phyloP scores from a whole-genome alignment of 169 alveolate species.

The Eimeria praecox region DNA sequence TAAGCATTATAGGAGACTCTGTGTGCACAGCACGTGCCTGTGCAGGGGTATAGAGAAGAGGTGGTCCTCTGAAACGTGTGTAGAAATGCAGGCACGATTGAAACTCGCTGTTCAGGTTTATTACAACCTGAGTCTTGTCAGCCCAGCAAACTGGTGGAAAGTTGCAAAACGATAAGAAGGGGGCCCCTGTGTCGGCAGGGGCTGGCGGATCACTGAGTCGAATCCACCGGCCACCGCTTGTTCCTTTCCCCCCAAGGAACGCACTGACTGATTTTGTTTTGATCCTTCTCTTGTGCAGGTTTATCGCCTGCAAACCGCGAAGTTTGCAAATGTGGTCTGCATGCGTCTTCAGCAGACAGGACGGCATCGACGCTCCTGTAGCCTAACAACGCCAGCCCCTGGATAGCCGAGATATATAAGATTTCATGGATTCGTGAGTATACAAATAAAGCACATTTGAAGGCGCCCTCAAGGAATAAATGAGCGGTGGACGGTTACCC shows the following conservation, averaged over 20 bases:
- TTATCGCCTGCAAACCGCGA: background rate
- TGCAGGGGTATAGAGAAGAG: background rate
- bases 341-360: background rate
- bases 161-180: no score
- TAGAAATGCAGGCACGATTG: background rate
- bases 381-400: background rate
- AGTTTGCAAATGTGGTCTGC: background rate
- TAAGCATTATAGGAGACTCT: background rate
- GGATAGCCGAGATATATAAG: no score
- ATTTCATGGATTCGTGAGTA: background rate
- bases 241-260: background rate
- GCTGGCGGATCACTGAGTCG: background rate
- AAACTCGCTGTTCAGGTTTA: background rate
- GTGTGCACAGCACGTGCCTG: background rate
- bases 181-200: background rate
- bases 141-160: background rate
- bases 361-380: background rate
- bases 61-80: background rate
- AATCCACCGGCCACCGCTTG: background rate
- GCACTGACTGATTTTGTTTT: background rate
- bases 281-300: background rate
- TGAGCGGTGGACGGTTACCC: background rate
- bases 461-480: background rate
- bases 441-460: background rate
- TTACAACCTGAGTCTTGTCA: background rate